Evolutionary conservation across 495 filamentous ascomycete genomes (phyloP).

Genomic region (Talaromyces ruber): DNA sequence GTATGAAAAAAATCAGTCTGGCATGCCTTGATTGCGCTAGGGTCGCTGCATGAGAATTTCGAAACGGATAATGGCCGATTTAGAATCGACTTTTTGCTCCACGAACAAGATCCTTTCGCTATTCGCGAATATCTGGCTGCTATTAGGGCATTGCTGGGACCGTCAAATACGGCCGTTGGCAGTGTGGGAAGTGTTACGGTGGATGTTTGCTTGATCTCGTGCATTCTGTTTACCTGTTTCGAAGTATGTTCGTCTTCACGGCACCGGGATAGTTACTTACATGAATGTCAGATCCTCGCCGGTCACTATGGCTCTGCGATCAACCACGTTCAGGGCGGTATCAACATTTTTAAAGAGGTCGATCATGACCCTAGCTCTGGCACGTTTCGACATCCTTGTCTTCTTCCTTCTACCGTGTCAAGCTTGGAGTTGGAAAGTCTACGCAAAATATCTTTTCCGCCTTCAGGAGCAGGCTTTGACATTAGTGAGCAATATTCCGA

Average conservation of each 20-base stretch:
- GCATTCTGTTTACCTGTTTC: constrained; percentile 19
- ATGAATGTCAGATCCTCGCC: constrained; percentile 19
- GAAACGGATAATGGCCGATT: constrained; percentile 16
- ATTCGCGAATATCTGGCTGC: constrained; percentile 43
- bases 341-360: constrained; percentile 20
- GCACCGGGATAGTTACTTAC: not conserved
- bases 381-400: constrained; percentile 9
- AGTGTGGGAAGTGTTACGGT: constrained; percentile 7
- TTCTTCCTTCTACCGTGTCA: constrained; percentile 5
- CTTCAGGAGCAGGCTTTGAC: constrained; percentile 12
- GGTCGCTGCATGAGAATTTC: constrained; percentile 54
- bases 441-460: constrained; percentile 9
- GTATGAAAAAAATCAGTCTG: constrained; percentile 51
- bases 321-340: constrained; percentile 22
- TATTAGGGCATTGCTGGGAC: constrained; percentile 23
- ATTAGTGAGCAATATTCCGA: constrained; percentile 3
- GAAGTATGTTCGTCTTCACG: constrained; percentile 10
- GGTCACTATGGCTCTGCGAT: constrained; percentile 24
- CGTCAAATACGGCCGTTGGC: not conserved
- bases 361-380: constrained; percentile 7
- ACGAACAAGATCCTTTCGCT: constrained; percentile 21
- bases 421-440: constrained; percentile 5
- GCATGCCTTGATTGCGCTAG: constrained; percentile 54
- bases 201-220: constrained; percentile 42
- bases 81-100: not conserved